Conservation (phyloP, 2,329 filamentous ascomycete species). For the Exophiala lecanii-corni region DNA sequence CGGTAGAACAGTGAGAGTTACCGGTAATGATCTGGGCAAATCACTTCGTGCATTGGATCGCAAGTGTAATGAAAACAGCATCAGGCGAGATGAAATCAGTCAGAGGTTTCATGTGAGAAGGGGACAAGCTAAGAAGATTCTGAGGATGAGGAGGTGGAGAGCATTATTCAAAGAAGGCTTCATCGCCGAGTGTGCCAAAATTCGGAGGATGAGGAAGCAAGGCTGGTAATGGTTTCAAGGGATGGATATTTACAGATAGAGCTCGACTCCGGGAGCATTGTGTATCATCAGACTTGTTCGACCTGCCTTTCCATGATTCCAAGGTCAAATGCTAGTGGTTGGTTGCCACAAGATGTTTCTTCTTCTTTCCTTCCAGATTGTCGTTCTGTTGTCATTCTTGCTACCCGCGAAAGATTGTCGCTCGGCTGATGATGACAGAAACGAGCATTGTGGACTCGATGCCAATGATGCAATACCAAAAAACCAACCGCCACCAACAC, state of each 20-base stretch:
- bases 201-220: slow-evolving; percentile 42
- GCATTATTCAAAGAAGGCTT: slow-evolving; percentile 43
- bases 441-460: no score
- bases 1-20: slow-evolving; percentile 25
- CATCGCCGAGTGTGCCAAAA: slow-evolving; percentile 37
- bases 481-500: no score
- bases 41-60: slow-evolving; percentile 28
- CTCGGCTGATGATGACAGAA: no score
- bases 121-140: slow-evolving; percentile 39
- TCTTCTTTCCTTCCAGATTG: no score
- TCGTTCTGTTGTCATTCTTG: no score
- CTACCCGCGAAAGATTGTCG: no score
- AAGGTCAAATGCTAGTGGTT: no score
- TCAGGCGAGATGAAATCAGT: slow-evolving; percentile 29
- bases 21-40: slow-evolving; percentile 23
- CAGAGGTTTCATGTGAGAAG: slow-evolving; percentile 41
- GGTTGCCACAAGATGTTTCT: no score
- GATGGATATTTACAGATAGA: background rate
- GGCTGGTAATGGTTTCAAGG: slow-evolving; percentile 43
- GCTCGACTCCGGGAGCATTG: background rate
- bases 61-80: slow-evolving; percentile 31
- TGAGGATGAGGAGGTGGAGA: slow-evolving; percentile 38
- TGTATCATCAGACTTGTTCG: background rate
- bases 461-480: no score
- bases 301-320: no score